Evolutionary conservation across 177 flowering plant genomes (phyloP).

Genomic region (Tripterygium wilfordii): DNA sequence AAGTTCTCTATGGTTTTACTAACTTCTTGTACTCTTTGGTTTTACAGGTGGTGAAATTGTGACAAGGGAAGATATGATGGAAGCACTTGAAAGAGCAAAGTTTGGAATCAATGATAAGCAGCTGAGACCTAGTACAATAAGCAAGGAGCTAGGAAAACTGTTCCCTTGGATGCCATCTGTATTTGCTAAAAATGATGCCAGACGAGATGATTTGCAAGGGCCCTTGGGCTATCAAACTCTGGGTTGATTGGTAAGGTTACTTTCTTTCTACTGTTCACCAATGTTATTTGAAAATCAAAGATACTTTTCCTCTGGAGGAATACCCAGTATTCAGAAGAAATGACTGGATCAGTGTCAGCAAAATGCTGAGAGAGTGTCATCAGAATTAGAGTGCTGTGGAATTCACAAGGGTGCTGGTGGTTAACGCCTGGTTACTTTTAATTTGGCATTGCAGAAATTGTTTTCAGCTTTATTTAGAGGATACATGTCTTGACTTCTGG

Average conservation of each 20-base stretch:
- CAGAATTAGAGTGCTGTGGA: too few species aligned
- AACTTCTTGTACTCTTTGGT: not conserved
- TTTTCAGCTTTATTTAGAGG: too few species aligned
- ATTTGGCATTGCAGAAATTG: too few species aligned
- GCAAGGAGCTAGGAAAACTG: conserved; percentile 67
- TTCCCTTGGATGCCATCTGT: conserved; percentile 94
- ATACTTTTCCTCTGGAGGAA: too few species aligned
- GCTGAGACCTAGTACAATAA: conserved; percentile 29
- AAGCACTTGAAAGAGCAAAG: conserved; percentile 89
- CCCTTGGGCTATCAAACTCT: conserved; percentile 78
- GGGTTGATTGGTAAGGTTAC: conserved; percentile 37
- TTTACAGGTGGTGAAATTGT: conserved; percentile 75
- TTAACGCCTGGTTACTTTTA: too few species aligned
- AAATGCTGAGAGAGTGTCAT: too few species aligned
- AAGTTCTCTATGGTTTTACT: too few species aligned
- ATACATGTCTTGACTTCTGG: too few species aligned
- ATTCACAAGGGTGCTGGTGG: too few species aligned
- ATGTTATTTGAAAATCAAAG: too few species aligned
- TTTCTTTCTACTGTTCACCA: conserved; percentile 12
- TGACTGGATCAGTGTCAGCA: too few species aligned
- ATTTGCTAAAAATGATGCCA: conserved; percentile 34
- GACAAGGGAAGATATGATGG: conserved; percentile 85
- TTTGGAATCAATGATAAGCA: conserved; percentile 71
- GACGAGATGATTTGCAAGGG: conserved; percentile 47
- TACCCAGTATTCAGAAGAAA: too few species aligned